These are phyloP conservation scores for Cardamine chenopodiifolia DNA, from an alignment of 345 rosid genomes.

Conservation along the genomic window DNA sequence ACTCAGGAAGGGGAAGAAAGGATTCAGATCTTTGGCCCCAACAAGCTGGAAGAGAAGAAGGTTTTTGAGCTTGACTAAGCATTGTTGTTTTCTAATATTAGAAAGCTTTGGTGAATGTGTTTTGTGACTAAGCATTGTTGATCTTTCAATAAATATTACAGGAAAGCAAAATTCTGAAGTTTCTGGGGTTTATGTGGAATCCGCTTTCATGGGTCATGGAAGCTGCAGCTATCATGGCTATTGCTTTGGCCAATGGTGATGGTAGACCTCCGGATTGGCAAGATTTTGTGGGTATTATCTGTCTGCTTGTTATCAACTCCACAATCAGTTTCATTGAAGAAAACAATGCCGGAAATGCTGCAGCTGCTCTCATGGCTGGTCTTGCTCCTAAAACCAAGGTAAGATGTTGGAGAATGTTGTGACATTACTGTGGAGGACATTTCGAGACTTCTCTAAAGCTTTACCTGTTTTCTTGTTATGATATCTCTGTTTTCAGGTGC, in stretches of 20 bases:
- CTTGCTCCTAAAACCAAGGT: conserved; percentile 50
- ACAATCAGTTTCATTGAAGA: conserved; percentile 50
- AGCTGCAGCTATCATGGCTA: conserved; percentile 51
- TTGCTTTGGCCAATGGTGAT: conserved; percentile 49
- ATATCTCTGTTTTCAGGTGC: conserved; percentile 38
- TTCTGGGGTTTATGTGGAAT: conserved; percentile 51
- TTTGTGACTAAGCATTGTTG: not conserved
- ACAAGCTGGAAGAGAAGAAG: conserved; percentile 94
- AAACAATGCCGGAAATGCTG: conserved; percentile 50
- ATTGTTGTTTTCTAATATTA: conserved; percentile 10
- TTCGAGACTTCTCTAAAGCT: not conserved
- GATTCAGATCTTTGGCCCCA: conserved; percentile 77
- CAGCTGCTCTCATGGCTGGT: conserved; percentile 52
- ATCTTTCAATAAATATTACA: not conserved
- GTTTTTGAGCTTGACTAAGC: conserved; percentile 39
- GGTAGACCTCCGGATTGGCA: conserved; percentile 50
- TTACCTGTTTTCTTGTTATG: conserved; percentile 1
- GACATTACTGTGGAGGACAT: not conserved
- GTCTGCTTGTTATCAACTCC: conserved; percentile 48
- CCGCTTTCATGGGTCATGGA: conserved; percentile 53
- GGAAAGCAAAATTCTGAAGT: conserved; percentile 40
- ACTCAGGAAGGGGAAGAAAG: conserved; percentile 76
- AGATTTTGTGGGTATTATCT: conserved; percentile 49
- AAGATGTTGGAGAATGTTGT: conserved; percentile 3
- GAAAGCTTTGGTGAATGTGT: conserved; percentile 6